A percentile compares a stretch with the other conserved stretches of the same genome.
Conservation (phyloP, 2,329 filamentous ascomycete genomes). For the Waltergamsia citrina region DNA sequence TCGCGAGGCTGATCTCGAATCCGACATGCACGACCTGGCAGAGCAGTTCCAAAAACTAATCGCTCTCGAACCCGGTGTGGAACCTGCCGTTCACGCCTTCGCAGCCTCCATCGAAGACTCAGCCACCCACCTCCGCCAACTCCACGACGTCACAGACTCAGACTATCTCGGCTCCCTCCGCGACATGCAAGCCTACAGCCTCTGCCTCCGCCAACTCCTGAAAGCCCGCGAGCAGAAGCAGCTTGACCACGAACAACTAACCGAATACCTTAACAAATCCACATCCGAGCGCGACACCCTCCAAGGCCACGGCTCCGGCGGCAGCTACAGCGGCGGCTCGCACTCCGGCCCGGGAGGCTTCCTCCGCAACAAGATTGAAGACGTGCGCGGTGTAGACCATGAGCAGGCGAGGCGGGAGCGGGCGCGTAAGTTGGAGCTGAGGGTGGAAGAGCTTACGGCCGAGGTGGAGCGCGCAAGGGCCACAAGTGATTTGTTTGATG, state of each 20-base stretch:
- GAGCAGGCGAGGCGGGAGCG: slow-evolving; percentile 83
- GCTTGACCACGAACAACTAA: slow-evolving; percentile 91
- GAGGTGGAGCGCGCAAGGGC: slow-evolving; percentile 84
- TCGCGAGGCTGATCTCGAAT: slow-evolving; percentile 77
- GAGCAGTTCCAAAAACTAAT: slow-evolving; percentile 94
- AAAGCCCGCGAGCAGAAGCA: slow-evolving; percentile 96
- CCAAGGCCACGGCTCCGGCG: slow-evolving; percentile 48
- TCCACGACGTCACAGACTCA: slow-evolving; percentile 89
- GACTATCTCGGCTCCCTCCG: slow-evolving; percentile 88
- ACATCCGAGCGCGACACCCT: slow-evolving; percentile 78
- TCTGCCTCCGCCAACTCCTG: slow-evolving; percentile 77
- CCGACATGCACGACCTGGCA: slow-evolving; percentile 80
- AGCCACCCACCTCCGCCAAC: slow-evolving; percentile 62
- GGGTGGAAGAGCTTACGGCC: slow-evolving; percentile 82
- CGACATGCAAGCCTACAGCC: slow-evolving; percentile 92
- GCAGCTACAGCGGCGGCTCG: slow-evolving; percentile 40
- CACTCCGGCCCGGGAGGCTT: slow-evolving; percentile 72
- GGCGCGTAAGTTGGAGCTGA: slow-evolving; percentile 79
- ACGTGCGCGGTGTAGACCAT: slow-evolving; percentile 93
- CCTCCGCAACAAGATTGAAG: slow-evolving; percentile 88
- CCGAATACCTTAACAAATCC: slow-evolving; percentile 89
- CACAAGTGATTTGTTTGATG: slow-evolving; percentile 86
- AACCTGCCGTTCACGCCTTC: slow-evolving; percentile 74
- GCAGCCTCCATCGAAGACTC: slow-evolving; percentile 80
- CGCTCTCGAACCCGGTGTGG: slow-evolving; percentile 77